Base-by-base conservation (phyloP, 805 yeast genomes). In the Nakazawaea ernobii region DNA sequence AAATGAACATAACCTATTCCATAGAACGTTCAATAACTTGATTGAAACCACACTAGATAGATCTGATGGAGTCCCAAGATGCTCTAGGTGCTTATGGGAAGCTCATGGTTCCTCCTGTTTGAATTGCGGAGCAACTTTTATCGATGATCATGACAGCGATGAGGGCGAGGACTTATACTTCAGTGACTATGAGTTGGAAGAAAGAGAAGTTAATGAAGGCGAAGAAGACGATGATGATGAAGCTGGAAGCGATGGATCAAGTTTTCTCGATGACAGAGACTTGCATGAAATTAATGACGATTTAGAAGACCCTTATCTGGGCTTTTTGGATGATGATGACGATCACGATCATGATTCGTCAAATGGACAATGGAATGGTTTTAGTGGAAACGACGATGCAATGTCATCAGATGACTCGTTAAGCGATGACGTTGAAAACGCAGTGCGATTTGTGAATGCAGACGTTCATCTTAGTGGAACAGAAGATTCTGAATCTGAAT, bases 1-100 rank as follows among this genome's bases (percentile, higher is more conserved):
- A 3, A 54, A 61, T 24, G 62, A 63, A 3, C 59, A 67, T 30
- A 58, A 55, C 2, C 59, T 80, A 38, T 84, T 78, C 61, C 73
- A 73, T 2, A 73, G 71, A 32, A 58, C 73, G 2, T 82, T 84
- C 60, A 64, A 69, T n/a, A 59, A 63, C 43, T 58, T 71, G 14
- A 76, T 79, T 2, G 61, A 70, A 13, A 80, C 84, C 0, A 61
- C 80, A 2, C 67, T 82, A 1, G 90, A 83, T 55, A 68, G 67
- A 28, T 77, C 78, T 28, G 92, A 86, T 56, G 90, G 90, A 2
- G 86, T 85, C 8, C 78, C 85, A 0, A 64, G 92, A 46, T 86
- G 94, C 57, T 77, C 85, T 7, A 75, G 78, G 48, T 86, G 94
- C 59, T 89, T 82, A 56, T 86, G 92, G 92, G 92, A 86, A 56